A percentile compares a stretch with the other conserved stretches of the same genome.
phyloP scores from a whole-genome alignment of 2,329 filamentous ascomycete genomes.

The Aspergillus sp. region DNA sequence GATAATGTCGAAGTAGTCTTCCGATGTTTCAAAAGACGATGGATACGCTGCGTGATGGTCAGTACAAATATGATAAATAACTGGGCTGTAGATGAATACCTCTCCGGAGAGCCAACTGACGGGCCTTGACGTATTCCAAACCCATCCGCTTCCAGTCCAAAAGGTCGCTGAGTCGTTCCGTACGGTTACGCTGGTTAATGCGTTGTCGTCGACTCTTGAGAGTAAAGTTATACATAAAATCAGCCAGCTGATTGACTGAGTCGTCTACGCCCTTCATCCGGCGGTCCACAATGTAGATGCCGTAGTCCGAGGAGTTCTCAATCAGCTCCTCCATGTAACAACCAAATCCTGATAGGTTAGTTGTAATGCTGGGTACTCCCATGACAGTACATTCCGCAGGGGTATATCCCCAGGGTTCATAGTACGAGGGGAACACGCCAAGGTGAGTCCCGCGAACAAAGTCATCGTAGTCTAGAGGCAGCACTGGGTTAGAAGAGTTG shows the following conservation, averaged over 20 bases:
- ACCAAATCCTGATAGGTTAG: slow-evolving; percentile 94
- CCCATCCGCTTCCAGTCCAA: slow-evolving; percentile 99
- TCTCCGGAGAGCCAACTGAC: slow-evolving; percentile 84
- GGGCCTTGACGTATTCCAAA: slow-evolving; percentile 97
- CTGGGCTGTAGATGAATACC: slow-evolving; percentile 29
- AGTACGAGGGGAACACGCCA: slow-evolving; percentile 95
- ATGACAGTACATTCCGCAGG: slow-evolving; percentile 98
- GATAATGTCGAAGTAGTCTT: slow-evolving; percentile 86
- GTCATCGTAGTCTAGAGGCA: slow-evolving; percentile 96
- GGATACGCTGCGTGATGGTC: slow-evolving; percentile 67
- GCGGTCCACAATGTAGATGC: slow-evolving; percentile 98
- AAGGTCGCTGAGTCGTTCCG: slow-evolving; percentile 89
- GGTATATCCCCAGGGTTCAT: slow-evolving; percentile 99
- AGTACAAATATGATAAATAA: slow-evolving; percentile 1
- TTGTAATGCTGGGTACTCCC: slow-evolving; percentile 98
- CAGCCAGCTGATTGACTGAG: slow-evolving; percentile 90
- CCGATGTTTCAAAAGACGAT: slow-evolving; percentile 71
- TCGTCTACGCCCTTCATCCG: slow-evolving; percentile 95
- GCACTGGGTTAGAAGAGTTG: slow-evolving; percentile 90
- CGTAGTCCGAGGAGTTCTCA: slow-evolving; percentile 96
- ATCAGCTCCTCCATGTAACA: slow-evolving; percentile 99
- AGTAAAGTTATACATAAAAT: slow-evolving; percentile 92
- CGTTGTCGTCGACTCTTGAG: slow-evolving; percentile 91
- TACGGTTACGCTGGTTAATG: slow-evolving; percentile 98
- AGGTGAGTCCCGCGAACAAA: slow-evolving; percentile 96